Base-by-base conservation (phyloP, 2,329 filamentous ascomycete species). In the Pezicula carpinea region DNA sequence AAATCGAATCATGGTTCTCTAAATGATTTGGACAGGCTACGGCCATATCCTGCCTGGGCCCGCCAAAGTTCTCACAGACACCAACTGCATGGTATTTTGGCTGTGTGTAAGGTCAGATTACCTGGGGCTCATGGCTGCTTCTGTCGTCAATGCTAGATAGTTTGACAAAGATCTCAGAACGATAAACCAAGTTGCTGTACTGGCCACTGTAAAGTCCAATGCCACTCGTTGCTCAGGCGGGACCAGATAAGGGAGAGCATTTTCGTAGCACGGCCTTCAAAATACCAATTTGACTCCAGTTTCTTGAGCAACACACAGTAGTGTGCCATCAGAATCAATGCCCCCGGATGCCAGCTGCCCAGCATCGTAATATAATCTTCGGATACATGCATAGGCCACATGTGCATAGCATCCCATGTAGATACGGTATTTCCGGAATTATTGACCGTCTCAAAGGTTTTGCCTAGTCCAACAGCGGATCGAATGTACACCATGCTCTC, bases 321-420 rank as follows among this genome's bases (percentile, higher is more conserved):
- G 43, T 56, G 52, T n/a, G 55, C 55, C 31, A 57, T 15, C 10
- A 57, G 29, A 10, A 57, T 51, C 10, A 57, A 40, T 8, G 53
- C 53, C 14, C 46, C 47, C 1, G 53, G 47, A 32, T 53, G 51
- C 15, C 40, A 21, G 11, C 43, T 26, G 7, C 35, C 46, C 10
- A 52, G 42, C 33, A 56, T 34, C 17, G 44, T 33, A 40, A 55
- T 46, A 31, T 43, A 56, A 17, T 43, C 48, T 5, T 48, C 35
- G 2, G 50, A 49, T 11, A 53, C 22, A 7, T 34, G 34, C 44
- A 55, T 52, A 4, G 51, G 54, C 54, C 54, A 56, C 8, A 53
- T 49, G 11, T 51, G 48, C 4, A 56, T 14, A 2, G 47, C 46
- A 41, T 54, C 50, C 54, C 53, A 56, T 11, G 52, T 48, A n/a